phyloP scores from a whole-genome alignment of 352 stramenopile genomes.

The Stramenopiles sp. region DNA sequence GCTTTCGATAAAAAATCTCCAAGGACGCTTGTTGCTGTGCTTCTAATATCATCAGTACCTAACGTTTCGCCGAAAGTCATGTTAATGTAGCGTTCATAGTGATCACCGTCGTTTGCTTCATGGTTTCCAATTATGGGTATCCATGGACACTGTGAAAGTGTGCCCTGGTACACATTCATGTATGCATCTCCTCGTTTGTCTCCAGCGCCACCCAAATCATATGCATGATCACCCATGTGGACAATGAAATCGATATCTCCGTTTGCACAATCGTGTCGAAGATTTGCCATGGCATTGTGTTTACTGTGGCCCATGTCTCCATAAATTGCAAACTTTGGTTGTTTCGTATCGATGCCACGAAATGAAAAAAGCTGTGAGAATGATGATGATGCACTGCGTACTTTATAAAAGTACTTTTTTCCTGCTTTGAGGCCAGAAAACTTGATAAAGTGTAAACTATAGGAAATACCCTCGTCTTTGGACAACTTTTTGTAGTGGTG shows the following conservation, averaged over 20 bases:
- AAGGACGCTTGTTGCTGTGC: not conserved
- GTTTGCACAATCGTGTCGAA: not conserved
- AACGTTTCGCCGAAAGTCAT: not conserved
- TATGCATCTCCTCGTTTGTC: not conserved
- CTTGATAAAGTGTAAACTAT: not conserved
- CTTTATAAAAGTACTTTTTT: not conserved
- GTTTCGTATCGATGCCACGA: not conserved
- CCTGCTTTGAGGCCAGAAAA: not conserved
- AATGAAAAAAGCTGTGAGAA: not conserved
- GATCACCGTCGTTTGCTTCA: not conserved
- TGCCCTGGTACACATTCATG: not conserved
- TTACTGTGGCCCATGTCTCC: not conserved
- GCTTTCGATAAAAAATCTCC: not conserved
- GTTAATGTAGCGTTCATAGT: not conserved
- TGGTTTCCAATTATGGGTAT: not conserved
- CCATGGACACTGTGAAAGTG: not conserved
- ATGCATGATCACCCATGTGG: not conserved
- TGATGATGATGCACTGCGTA: not conserved
- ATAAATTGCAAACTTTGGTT: not conserved
- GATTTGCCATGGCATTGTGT: not conserved
- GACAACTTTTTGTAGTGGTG: not conserved
- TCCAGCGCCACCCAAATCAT: not conserved
- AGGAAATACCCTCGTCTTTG: not conserved
- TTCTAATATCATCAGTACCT: not conserved
- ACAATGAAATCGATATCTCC: not conserved